Evolutionary conservation across 2,329 filamentous ascomycete species (phyloP).

Genomic region (Dichotomopilus funicola): DNA sequence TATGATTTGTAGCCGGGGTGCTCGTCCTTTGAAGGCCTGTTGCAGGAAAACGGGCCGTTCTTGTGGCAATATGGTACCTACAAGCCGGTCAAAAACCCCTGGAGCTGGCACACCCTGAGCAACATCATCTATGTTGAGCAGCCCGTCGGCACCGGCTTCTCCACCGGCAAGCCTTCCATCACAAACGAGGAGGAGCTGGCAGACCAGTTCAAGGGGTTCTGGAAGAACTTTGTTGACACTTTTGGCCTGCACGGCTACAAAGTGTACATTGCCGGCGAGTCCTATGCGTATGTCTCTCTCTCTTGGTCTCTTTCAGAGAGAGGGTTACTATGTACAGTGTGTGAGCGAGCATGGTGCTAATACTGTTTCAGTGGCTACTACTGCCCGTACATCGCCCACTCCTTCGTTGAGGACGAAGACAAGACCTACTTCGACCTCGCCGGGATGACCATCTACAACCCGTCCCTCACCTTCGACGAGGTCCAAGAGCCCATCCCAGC

Average conservation of each 20-base stretch:
- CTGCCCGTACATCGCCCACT: slow-evolving; percentile 65
- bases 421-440: slow-evolving; percentile 60
- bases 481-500: slow-evolving; percentile 42
- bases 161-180: slow-evolving; percentile 57
- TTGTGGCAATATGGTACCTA: slow-evolving; percentile 64
- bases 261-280: slow-evolving; percentile 68
- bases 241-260: slow-evolving; percentile 63
- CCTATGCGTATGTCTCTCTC: slow-evolving; percentile 45
- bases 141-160: slow-evolving; percentile 61
- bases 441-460: slow-evolving; percentile 68
- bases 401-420: slow-evolving; percentile 63
- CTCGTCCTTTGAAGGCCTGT: slow-evolving; percentile 58
- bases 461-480: slow-evolving; percentile 49
- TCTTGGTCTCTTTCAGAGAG: background rate
- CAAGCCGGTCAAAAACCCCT: slow-evolving; percentile 58
- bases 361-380: slow-evolving; percentile 43
- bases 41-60: slow-evolving; percentile 74
- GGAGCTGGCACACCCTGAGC: slow-evolving; percentile 68
- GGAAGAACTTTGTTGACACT: slow-evolving; percentile 67
- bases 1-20: slow-evolving; percentile 41
- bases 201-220: slow-evolving; percentile 69
- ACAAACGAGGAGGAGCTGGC: slow-evolving; percentile 62
- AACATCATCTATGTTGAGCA: slow-evolving; percentile 74
- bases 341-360: background rate
- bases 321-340: background rate